Percentiles rank a stretch among this genome's conserved stretches.
These are phyloP conservation scores for Pyricularia pennisetigena DNA, from an alignment of 2,329 filamentous ascomycete genomes.

Conservation along the genomic window DNA sequence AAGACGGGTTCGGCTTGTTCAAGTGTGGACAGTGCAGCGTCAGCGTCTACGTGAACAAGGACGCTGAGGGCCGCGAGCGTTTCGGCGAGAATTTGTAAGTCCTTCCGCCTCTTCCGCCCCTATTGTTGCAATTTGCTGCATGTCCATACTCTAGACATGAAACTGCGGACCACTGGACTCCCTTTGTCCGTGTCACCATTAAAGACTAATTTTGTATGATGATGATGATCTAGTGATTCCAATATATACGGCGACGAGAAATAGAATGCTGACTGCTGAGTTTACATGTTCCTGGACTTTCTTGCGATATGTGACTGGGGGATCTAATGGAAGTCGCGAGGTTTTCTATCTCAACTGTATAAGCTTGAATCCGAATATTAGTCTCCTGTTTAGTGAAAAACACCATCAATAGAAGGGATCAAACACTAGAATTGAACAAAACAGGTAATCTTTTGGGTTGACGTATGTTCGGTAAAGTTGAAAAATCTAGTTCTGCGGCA, in stretches of 20 bases:
- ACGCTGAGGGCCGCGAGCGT: slow-evolving; percentile 36
- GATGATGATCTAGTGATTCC: slow-evolving; percentile 12
- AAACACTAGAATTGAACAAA: too few relatives aligned
- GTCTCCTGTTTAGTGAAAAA: too few relatives aligned
- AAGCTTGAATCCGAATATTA: too few relatives aligned
- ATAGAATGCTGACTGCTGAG: not conserved
- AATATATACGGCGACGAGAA: slow-evolving; percentile 16
- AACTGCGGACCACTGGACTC: not conserved
- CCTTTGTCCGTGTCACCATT: too few relatives aligned
- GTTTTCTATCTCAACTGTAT: too few relatives aligned
- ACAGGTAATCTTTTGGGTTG: too few relatives aligned
- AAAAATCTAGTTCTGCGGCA: too few relatives aligned
- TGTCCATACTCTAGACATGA: not conserved
- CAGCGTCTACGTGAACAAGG: slow-evolving; percentile 48
- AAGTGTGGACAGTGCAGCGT: slow-evolving; percentile 42
- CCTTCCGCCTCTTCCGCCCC: not conserved
- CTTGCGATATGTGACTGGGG: not conserved
- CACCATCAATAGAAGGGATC: too few relatives aligned
- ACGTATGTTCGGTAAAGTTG: too few relatives aligned
- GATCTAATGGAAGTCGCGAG: not conserved
- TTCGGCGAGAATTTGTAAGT: slow-evolving; percentile 32
- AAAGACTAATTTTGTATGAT: not conserved
- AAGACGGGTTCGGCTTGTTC: slow-evolving; percentile 51
- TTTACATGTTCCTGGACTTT: not conserved
- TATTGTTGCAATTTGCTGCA: not conserved